Base-by-base conservation (phyloP, 202 grass and related monocot species). In the Hordeum pubiflorum region DNA sequence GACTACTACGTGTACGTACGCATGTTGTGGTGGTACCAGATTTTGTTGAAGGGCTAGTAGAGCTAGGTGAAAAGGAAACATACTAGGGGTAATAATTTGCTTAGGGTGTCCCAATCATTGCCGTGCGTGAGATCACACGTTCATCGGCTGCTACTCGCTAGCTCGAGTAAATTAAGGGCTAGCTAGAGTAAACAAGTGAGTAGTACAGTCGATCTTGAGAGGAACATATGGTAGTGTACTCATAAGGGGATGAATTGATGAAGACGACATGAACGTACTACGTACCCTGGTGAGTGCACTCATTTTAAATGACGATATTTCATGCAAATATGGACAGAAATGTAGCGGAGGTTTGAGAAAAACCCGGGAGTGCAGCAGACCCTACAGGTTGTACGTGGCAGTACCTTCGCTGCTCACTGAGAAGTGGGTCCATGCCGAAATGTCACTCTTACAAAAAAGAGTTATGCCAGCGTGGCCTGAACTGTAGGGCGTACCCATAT, bases 61-160 rank as follows among this genome's bases (percentile, higher is more conserved):
- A 54, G 44, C 70, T 32, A 76, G 73, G 67, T 7, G 21, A 80
- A 82, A 69, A 74, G 48, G 69, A 54, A 26, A 37, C 41, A 68
- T 78, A 41, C 10, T 52, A 39, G 52, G 56, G 59, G 48, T 80
- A 85, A 89, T 85, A 85, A 82, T 89, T 82, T 82, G 83, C 12
- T 85, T 74, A 74, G 62, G 2, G 12, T 60, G 48, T 23, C 18
- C 82, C 87, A 86, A 89, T 89, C 37, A 89, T 89, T 76, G 70
- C 54, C 14, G 8, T 57, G 40, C 9, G 13, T 26, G 76, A 23
- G 65, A 65, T 81, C 84, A 14, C 27, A 74, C 72, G 29, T 27
- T 87, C 79, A 56, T 87, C 43, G 27, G 34, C 44, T 61, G 3
- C 70, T 82, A 15, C 69, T 72, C 5, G 33, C 73, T 58, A 76